phyloP scores from a whole-genome alignment of 176 grass and related monocot genomes.

The Thinopyrum elongatum region DNA sequence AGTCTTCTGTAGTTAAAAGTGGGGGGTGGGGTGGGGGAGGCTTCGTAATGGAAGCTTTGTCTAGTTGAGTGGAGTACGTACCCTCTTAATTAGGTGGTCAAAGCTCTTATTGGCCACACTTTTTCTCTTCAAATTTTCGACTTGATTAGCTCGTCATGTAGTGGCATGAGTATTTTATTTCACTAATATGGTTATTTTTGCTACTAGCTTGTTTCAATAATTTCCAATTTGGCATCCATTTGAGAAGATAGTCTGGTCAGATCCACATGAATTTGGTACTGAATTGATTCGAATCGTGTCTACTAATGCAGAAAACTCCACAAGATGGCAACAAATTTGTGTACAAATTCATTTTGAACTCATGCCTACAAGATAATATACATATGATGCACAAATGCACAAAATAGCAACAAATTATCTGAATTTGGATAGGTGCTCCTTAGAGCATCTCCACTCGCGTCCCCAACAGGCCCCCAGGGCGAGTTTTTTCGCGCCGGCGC shows the following conservation, averaged over 20 bases:
- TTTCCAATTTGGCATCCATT: not conserved
- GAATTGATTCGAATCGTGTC: not conserved
- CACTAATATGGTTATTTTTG: not conserved
- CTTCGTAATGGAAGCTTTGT: constrained; percentile 30
- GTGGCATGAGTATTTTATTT: constrained; percentile 24
- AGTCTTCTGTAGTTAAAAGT: constrained; percentile 31
- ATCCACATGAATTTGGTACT: not conserved
- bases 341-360: not conserved
- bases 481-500: no score
- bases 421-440: not conserved
- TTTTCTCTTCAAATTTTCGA: not conserved
- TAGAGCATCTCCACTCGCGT: no score
- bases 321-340: no score
- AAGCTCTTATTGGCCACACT: constrained; percentile 33
- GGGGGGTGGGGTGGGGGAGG: not conserved
- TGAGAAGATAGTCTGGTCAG: not conserved
- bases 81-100: constrained; percentile 47
- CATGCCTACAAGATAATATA: not conserved
- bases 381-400: not conserved
- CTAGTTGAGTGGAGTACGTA: constrained; percentile 13
- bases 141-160: constrained; percentile 10
- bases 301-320: not conserved
- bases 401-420: not conserved
- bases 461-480: no score
- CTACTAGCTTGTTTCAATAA: not conserved